Conservation (phyloP, 495 filamentous ascomycete genomes). For the Letharia lupina region DNA sequence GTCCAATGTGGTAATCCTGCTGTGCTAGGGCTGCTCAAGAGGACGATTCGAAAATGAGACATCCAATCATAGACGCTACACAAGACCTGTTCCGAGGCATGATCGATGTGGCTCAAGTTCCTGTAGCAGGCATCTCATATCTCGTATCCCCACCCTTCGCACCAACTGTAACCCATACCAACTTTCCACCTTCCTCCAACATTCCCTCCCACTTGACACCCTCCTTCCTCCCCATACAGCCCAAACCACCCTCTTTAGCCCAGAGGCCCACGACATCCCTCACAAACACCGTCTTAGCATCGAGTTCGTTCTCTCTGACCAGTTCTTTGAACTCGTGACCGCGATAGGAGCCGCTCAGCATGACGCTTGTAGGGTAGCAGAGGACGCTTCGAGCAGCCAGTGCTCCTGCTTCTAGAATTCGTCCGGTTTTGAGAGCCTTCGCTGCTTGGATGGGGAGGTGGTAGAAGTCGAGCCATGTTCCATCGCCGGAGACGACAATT, state of each 20-base stretch:
- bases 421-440: slow-evolving; percentile 50
- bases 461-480: slow-evolving; percentile 75
- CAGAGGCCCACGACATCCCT: slow-evolving; percentile 60
- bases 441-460: slow-evolving; percentile 66
- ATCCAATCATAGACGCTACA: slow-evolving; percentile 4
- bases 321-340: slow-evolving; percentile 46
- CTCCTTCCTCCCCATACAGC: slow-evolving; percentile 44
- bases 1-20: background rate
- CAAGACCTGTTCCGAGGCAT: background rate
- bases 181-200: slow-evolving; percentile 60
- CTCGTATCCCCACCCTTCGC: slow-evolving; percentile 62
- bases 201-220: slow-evolving; percentile 58
- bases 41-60: background rate
- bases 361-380: slow-evolving; percentile 48
- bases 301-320: slow-evolving; percentile 68
- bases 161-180: slow-evolving; percentile 79
- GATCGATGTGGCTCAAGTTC: background rate
- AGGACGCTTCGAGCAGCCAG: slow-evolving; percentile 50
- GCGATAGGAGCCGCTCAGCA: slow-evolving; percentile 30
- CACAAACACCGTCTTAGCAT: slow-evolving; percentile 71
- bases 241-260: slow-evolving; percentile 63
- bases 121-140: slow-evolving; percentile 29
- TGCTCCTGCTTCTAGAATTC: slow-evolving; percentile 56
- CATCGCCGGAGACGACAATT: slow-evolving; percentile 66
- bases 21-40: background rate